These are phyloP conservation scores for Saturnispora ahearnii DNA, from an alignment of 805 yeast genomes.

Conservation along the genomic window DNA sequence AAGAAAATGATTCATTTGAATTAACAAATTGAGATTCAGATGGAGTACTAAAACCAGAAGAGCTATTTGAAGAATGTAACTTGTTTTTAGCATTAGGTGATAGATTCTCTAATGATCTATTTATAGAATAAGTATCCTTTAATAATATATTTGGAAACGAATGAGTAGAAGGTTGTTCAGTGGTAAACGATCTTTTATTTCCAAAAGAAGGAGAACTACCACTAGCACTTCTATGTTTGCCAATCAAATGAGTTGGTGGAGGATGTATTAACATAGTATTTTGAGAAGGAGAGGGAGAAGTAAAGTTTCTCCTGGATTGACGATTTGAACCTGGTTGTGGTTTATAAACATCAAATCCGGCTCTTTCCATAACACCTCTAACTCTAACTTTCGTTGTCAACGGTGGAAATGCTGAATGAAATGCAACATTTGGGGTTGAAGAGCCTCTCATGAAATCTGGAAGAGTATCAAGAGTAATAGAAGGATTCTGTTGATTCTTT, in stretches of 20 bases:
- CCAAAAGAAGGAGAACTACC: not conserved
- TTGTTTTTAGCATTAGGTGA: slow-evolving; percentile 8
- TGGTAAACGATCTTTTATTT: not conserved
- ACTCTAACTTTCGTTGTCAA: slow-evolving; percentile 52
- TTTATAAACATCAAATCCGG: slow-evolving; percentile 62
- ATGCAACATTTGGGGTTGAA: slow-evolving; percentile 27
- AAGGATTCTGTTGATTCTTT: not conserved
- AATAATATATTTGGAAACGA: not conserved
- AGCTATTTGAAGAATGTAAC: not conserved
- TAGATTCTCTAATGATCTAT: not conserved
- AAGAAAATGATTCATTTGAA: no score
- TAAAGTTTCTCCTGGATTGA: slow-evolving; percentile 10
- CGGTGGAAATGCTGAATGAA: slow-evolving; percentile 60
- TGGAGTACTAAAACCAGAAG: not conserved
- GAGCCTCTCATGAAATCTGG: slow-evolving; percentile 26
- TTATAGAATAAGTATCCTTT: not conserved
- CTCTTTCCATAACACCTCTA: slow-evolving; percentile 68
- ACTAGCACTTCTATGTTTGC: not conserved
- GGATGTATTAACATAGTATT: not conserved
- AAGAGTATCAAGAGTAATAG: slow-evolving; percentile 21
- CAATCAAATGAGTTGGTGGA: not conserved
- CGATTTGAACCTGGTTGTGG: slow-evolving; percentile 16
- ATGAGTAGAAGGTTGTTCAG: not conserved
- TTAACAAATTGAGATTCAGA: not conserved
- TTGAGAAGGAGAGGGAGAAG: not conserved